These are phyloP conservation scores for Erodium trifolium DNA, from an alignment of 441 rosid genomes.

Conservation along the genomic window DNA sequence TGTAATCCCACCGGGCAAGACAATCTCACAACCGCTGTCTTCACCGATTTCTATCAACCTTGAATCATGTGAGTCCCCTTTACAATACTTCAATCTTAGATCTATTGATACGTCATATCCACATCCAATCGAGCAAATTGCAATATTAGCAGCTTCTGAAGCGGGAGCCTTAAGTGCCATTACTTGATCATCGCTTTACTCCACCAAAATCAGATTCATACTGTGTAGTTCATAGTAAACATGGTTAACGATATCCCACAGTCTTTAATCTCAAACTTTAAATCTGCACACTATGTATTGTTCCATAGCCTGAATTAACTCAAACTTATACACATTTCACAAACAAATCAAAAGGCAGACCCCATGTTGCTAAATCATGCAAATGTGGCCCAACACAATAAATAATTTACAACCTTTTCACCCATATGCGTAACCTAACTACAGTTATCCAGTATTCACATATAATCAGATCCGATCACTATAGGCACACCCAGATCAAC, in stretches of 20 bases:
- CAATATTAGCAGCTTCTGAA: constrained; percentile 74
- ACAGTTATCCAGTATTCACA: neutral
- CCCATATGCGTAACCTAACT: neutral
- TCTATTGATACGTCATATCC: constrained; percentile 80
- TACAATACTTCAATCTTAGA: constrained; percentile 65
- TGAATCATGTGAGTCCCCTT: constrained; percentile 44
- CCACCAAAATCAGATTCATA: constrained; percentile 16
- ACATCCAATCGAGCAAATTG: constrained; percentile 74
- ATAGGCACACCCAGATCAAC: neutral
- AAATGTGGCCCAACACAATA: too few relatives aligned
- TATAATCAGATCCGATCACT: neutral
- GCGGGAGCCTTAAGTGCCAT: constrained; percentile 77
- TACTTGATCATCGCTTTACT: constrained; percentile 31
- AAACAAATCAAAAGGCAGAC: too few relatives aligned
- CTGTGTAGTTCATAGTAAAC: neutral
- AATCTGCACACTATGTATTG: neutral
- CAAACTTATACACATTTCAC: neutral
- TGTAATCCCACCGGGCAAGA: constrained; percentile 75
- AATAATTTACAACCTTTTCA: neutral
- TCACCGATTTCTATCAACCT: constrained; percentile 64
- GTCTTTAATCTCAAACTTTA: neutral
- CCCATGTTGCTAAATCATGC: too few relatives aligned
- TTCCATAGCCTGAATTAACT: neutral
- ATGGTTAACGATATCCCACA: neutral
- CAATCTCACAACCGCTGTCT: constrained; percentile 48